Conservation (phyloP, 129 eudicot genomes). For the Deinandra increscens region DNA sequence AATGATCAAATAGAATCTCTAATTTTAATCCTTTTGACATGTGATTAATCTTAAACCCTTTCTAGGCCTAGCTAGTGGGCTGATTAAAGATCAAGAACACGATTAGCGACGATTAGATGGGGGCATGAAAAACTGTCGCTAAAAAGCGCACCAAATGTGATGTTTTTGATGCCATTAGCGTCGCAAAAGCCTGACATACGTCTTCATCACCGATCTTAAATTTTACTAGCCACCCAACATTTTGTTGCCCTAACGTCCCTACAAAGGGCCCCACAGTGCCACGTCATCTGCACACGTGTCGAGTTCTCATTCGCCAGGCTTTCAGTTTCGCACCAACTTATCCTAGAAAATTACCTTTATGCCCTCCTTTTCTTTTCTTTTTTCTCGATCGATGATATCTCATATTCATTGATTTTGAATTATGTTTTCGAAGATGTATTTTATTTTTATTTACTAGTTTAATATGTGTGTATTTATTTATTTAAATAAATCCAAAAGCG, state of each 20-base stretch:
- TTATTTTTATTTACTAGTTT: not conserved
- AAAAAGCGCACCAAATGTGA: conserved; percentile 16
- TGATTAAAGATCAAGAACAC: not conserved
- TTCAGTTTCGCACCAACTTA: conserved; percentile 9
- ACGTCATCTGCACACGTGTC: conserved; percentile 23
- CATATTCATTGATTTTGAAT: no score
- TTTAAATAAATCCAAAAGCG: no score
- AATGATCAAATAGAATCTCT: no score
- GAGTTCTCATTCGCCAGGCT: conserved; percentile 9
- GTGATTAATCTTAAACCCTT: no score
- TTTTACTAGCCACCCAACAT: not conserved
- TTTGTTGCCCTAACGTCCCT: conserved; percentile 2
- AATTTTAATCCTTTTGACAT: no score
- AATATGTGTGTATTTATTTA: not conserved
- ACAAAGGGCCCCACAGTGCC: conserved; percentile 7
- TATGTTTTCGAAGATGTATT: not conserved
- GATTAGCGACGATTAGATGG: conserved; percentile 29
- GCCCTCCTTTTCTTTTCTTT: not conserved
- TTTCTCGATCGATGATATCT: no score
- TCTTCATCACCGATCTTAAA: conserved; percentile 2
- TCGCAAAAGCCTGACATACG: conserved; percentile 19
- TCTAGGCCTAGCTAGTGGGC: no score
- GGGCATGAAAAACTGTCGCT: conserved; percentile 29
- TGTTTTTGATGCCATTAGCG: conserved; percentile 26
- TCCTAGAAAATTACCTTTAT: not conserved